phyloP scores from a whole-genome alignment of 2,329 filamentous ascomycete genomes.

The Penicillium sp. region DNA sequence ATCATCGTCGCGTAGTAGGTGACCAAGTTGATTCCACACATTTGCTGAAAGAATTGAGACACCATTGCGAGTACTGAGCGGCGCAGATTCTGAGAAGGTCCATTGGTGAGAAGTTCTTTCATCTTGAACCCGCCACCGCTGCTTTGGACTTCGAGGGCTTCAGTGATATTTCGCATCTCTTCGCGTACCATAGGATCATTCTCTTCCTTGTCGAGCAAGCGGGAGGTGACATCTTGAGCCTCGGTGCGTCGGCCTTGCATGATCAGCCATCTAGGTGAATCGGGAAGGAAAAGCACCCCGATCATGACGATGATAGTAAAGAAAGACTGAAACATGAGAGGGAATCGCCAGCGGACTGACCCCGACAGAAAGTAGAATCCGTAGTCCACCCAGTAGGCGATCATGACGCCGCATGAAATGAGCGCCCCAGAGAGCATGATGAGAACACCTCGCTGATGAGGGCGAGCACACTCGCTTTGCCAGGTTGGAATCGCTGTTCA shows the following conservation, averaged over 20 bases:
- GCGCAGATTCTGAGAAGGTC: slow-evolving; percentile 21
- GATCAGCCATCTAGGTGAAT: slow-evolving; percentile 43
- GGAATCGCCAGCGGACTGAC: slow-evolving; percentile 47
- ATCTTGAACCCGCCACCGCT: slow-evolving; percentile 35
- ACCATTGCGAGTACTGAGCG: slow-evolving; percentile 38
- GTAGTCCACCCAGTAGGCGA: slow-evolving; percentile 50
- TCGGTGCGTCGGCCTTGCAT: slow-evolving; percentile 12
- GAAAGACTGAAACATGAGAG: slow-evolving; percentile 51
- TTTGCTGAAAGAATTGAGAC: slow-evolving; percentile 36
- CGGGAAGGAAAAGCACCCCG: slow-evolving; percentile 40
- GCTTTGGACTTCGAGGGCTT: slow-evolving; percentile 21
- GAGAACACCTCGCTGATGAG: slow-evolving; percentile 45
- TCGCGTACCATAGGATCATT: slow-evolving; percentile 31
- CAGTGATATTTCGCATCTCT: slow-evolving; percentile 37
- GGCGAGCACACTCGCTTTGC: slow-evolving; percentile 48
- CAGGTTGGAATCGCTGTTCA: slow-evolving; percentile 44
- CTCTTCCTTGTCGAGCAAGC: slow-evolving; percentile 34
- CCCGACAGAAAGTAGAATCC: slow-evolving; percentile 18
- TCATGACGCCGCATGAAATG: slow-evolving; percentile 48
- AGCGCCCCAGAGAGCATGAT: slow-evolving; percentile 21
- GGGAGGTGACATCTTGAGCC: slow-evolving; percentile 24
- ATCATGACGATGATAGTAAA: slow-evolving; percentile 43
- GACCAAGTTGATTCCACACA: slow-evolving; percentile 44
- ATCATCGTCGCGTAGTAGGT: slow-evolving; percentile 36
- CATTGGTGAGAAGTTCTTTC: slow-evolving; percentile 35